A percentile compares a stretch with the other conserved stretches of the same genome.
These are phyloP conservation scores for Metschnikowia similis DNA, from an alignment of 805 yeast genomes.

Conservation along the genomic window DNA sequence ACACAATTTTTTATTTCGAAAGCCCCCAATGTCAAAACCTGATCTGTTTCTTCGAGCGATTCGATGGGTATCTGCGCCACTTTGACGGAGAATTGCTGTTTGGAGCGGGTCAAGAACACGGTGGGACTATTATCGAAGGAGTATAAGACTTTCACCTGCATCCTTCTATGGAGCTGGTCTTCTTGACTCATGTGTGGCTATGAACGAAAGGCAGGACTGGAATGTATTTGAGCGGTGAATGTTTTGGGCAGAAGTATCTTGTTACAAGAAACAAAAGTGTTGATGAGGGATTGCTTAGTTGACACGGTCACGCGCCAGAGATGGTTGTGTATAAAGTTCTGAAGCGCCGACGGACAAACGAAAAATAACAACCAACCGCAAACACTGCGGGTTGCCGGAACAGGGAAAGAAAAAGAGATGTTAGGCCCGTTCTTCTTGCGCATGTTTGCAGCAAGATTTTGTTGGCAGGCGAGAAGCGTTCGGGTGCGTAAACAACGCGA, in stretches of 20 bases:
- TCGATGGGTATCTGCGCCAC: constrained; percentile 33
- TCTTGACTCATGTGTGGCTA: constrained; percentile 17
- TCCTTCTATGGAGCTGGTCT: constrained; percentile 29
- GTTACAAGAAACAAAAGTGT: not conserved
- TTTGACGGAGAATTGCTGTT: constrained; percentile 30
- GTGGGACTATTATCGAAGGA: constrained; percentile 42
- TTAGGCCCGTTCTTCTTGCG: not conserved
- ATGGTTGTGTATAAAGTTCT: not conserved
- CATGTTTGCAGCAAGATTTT: constrained; percentile 5
- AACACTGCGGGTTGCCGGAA: constrained; percentile 3
- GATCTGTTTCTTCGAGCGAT: constrained; percentile 21
- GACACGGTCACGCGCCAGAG: constrained; percentile 2
- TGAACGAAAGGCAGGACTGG: not conserved
- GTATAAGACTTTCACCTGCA: constrained; percentile 44
- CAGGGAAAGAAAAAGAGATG: not conserved
- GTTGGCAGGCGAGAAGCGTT: constrained; percentile 1
- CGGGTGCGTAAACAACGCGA: constrained; percentile 18
- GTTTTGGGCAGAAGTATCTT: not conserved
- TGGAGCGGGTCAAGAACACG: constrained; percentile 40
- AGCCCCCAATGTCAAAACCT: constrained; percentile 37
- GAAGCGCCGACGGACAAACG: not conserved
- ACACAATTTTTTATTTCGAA: constrained; percentile 37
- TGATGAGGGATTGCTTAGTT: not conserved
- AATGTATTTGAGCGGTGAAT: not conserved
- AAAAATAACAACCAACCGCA: not conserved